Evolutionary conservation across 208 protist species (phyloP).

Genomic region (Acanthamoeba divionensis): DNA sequence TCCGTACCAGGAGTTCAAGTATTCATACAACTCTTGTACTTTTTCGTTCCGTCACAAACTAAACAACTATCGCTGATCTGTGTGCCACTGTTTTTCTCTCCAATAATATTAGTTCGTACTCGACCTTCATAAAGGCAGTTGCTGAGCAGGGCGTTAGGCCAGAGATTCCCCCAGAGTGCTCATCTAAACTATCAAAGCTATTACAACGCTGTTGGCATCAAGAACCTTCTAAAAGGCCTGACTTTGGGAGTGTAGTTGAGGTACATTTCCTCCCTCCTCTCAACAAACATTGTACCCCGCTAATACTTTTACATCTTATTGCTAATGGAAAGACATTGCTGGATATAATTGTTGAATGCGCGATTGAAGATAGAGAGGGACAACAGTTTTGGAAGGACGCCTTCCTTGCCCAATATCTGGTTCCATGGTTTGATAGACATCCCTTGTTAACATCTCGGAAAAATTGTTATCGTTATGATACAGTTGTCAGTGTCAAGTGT

Average conservation of each 20-base stretch:
- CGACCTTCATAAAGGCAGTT: neutral
- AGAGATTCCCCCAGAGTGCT: neutral
- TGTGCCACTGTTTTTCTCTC: neutral
- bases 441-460: neutral
- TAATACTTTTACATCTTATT: neutral
- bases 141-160: neutral
- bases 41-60: neutral
- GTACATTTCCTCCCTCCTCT: neutral
- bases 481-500: neutral
- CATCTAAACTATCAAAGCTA: slow-evolving; percentile 4
- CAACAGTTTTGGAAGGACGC: neutral
- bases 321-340: neutral
- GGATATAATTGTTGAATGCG: neutral
- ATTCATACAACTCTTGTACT: neutral
- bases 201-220: slow-evolving; percentile 35
- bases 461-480: no score
- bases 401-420: slow-evolving; percentile 16
- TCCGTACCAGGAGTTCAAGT: slow-evolving; percentile 31
- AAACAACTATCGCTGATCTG: neutral
- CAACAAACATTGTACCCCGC: neutral
- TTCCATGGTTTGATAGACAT: slow-evolving; percentile 7
- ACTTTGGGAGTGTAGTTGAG: slow-evolving; percentile 13
- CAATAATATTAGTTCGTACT: slow-evolving; percentile 3
- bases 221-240: neutral
- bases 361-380: slow-evolving; percentile 1